phyloP scores from a whole-genome alignment of 2,329 filamentous ascomycete species.

The Periglandula ipomoeae region DNA sequence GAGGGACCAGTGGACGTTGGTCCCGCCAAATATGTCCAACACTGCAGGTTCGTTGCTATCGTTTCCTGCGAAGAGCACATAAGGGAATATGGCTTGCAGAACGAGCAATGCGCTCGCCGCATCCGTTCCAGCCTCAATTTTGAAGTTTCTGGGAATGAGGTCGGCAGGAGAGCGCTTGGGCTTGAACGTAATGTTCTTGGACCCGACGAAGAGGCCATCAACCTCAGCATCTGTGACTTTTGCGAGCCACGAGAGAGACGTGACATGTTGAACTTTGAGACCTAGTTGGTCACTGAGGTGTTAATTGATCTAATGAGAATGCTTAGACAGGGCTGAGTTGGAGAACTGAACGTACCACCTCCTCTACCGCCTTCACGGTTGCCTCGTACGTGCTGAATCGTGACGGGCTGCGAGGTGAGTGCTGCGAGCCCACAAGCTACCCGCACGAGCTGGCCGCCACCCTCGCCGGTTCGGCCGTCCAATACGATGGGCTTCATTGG shows the following conservation, averaged over 20 bases:
- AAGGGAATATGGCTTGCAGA: constrained; percentile 52
- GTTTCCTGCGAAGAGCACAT: constrained; percentile 44
- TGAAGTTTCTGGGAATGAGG: constrained; percentile 33
- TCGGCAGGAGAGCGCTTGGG: constrained; percentile 30
- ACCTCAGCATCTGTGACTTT: constrained; percentile 41
- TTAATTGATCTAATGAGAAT: no score
- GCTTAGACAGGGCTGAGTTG: no score
- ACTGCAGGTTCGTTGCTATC: constrained; percentile 33
- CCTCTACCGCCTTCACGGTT: constrained; percentile 31
- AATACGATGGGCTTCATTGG: constrained; percentile 33
- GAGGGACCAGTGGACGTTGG: constrained; percentile 47
- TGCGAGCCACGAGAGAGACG: constrained; percentile 45
- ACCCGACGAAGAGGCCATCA: constrained; percentile 41
- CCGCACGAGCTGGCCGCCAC: constrained; percentile 52
- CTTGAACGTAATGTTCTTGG: constrained; percentile 37
- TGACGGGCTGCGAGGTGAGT: constrained; percentile 42
- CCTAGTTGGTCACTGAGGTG: no score
- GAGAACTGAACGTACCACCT: constrained; percentile 17
- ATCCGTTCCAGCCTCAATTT: constrained; percentile 37
- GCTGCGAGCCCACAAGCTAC: constrained; percentile 47
- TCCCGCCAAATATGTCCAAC: constrained; percentile 47
- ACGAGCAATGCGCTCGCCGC: constrained; percentile 48
- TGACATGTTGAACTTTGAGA: constrained; percentile 51
- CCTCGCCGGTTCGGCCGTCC: constrained; percentile 50
- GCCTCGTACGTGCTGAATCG: constrained; percentile 45